Conservation (phyloP, 192 early-diverging fungal genomes). For the Umbelopsis sp. region DNA sequence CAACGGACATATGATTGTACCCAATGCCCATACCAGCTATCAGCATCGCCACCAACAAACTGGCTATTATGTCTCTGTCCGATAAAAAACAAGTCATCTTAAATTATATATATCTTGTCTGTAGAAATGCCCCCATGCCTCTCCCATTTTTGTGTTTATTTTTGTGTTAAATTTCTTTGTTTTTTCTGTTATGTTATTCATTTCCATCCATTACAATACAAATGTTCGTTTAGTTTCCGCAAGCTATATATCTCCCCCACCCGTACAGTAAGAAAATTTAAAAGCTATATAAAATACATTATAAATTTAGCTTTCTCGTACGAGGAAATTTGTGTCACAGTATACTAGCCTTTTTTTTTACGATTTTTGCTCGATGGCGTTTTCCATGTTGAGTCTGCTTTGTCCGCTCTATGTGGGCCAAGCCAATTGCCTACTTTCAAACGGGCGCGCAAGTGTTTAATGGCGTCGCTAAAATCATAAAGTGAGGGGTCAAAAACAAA, state of each 20-base stretch:
- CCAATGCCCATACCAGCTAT: not conserved
- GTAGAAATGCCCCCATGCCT: slow-evolving; percentile 3
- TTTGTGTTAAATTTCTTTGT: not conserved
- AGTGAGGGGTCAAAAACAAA: too few relatives aligned
- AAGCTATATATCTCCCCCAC: not conserved
- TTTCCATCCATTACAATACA: not conserved
- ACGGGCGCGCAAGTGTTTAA: too few relatives aligned
- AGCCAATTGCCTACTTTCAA: too few relatives aligned
- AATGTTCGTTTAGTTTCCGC: not conserved
- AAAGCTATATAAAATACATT: slow-evolving; percentile 11
- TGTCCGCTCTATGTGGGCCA: too few relatives aligned
- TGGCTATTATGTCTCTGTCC: slow-evolving; percentile 19
- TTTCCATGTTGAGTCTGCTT: too few relatives aligned
- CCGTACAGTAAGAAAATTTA: slow-evolving; percentile 8
- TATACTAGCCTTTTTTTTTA: too few relatives aligned
- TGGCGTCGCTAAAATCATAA: too few relatives aligned
- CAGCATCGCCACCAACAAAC: not conserved
- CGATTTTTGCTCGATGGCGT: too few relatives aligned
- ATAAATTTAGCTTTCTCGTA: not conserved
- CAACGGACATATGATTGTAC: slow-evolving; percentile 16
- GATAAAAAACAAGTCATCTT: not conserved
- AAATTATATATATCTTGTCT: not conserved
- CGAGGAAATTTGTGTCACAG: not conserved
- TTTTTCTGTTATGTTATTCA: slow-evolving; percentile 7
- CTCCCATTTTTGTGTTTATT: not conserved